These are phyloP conservation scores for Tricholoma furcatifolium DNA, from an alignment of 768 basidiomycete genomes.

Conservation along the genomic window DNA sequence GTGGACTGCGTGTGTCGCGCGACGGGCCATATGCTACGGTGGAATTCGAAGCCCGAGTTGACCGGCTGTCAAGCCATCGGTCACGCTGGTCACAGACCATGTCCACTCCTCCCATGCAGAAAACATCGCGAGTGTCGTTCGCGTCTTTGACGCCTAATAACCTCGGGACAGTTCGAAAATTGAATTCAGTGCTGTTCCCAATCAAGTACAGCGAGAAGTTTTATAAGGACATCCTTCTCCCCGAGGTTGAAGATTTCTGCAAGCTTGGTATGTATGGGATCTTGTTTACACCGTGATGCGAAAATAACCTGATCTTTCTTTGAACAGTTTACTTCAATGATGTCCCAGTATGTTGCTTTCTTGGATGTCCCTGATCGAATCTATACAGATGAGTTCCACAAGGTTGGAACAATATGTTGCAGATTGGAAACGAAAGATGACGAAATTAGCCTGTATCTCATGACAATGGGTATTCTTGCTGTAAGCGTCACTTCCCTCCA, in stretches of 20 bases:
- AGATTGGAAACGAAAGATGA: conserved; percentile 70
- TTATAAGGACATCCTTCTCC: conserved; percentile 74
- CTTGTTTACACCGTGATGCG: not conserved
- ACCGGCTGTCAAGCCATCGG: not conserved
- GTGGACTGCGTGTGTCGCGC: too few relatives aligned
- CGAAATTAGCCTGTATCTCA: conserved; percentile 67
- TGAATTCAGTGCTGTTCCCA: conserved; percentile 80
- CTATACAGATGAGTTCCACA: conserved; percentile 16
- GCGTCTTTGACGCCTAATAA: conserved; percentile 79
- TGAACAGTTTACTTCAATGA: conserved; percentile 86
- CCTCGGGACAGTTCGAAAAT: conserved; percentile 71
- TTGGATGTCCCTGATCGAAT: conserved; percentile 6
- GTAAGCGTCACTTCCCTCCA: conserved; percentile 43
- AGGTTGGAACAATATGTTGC: conserved; percentile 85
- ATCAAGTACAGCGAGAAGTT: conserved; percentile 89
- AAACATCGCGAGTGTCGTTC: conserved; percentile 56
- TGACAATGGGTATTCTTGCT: conserved; percentile 91
- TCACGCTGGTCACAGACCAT: conserved; percentile 15
- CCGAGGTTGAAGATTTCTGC: conserved; percentile 84
- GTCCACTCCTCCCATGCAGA: conserved; percentile 17
- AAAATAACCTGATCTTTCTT: conserved; percentile 2
- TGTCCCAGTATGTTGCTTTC: conserved; percentile 53
- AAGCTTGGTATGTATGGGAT: conserved; percentile 63
- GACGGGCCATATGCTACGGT: too few relatives aligned
- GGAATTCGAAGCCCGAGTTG: too few relatives aligned